These are phyloP conservation scores for Apophysomyces trapeziformis DNA, from an alignment of 371 early-diverging fungal species.

Conservation along the genomic window DNA sequence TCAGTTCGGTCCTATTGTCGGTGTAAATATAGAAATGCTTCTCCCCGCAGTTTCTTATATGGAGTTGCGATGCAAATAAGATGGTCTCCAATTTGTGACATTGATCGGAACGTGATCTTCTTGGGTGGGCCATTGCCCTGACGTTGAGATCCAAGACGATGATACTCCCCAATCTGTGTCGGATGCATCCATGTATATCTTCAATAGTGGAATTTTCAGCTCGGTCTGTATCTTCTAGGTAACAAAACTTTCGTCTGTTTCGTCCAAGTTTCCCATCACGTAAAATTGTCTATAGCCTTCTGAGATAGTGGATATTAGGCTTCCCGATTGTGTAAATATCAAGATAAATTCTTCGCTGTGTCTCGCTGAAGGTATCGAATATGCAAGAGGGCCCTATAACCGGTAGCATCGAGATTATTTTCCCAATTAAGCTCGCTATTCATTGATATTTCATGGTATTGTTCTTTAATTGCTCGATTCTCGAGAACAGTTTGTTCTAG, in stretches of 20 bases:
- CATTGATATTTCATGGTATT: conserved; percentile 14
- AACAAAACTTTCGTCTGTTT: conserved; percentile 13
- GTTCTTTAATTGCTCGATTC: conserved; percentile 2
- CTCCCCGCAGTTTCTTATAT: conserved; percentile 15
- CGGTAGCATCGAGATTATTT: conserved; percentile 22
- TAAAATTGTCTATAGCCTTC: neutral
- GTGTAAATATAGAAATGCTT: conserved; percentile 19
- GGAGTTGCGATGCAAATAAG: conserved; percentile 19
- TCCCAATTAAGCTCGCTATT: conserved; percentile 23
- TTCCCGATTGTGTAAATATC: conserved; percentile 11
- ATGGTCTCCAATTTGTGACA: conserved; percentile 26
- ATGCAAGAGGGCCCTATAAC: conserved; percentile 23
- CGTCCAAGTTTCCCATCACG: conserved; percentile 12
- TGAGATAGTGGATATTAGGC: neutral
- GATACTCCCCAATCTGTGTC: conserved; percentile 21
- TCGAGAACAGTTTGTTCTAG: conserved; percentile 7
- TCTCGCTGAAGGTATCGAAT: conserved; percentile 21
- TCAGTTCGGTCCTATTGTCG: conserved; percentile 32
- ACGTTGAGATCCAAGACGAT: neutral
- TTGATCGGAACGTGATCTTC: conserved; percentile 25
- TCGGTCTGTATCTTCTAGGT: conserved; percentile 9
- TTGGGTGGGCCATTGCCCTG: conserved; percentile 23
- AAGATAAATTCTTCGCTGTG: neutral
- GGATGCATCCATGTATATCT: conserved; percentile 19
- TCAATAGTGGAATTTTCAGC: neutral